Percentiles rank a stretch among this genome's conserved stretches.
phyloP scores from a whole-genome alignment of 2,329 filamentous ascomycete species.

The Alternaria triticimaculans region DNA sequence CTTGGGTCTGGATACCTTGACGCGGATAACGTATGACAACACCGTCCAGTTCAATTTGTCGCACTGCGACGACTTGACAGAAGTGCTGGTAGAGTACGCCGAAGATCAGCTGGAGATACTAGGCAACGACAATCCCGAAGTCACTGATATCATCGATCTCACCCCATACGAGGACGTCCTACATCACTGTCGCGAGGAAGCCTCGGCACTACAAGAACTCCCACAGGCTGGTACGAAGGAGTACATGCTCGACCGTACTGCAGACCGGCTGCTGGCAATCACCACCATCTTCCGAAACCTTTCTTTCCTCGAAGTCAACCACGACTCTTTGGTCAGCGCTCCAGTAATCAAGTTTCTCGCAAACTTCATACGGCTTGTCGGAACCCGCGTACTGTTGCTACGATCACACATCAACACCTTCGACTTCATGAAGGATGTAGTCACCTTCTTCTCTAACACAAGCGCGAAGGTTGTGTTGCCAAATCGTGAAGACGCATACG shows the following conservation, averaged over 20 bases:
- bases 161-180: slow-evolving; percentile 87
- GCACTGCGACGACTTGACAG: slow-evolving; percentile 77
- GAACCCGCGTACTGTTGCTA: slow-evolving; percentile 86
- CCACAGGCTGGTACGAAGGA: slow-evolving; percentile 76
- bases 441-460: slow-evolving; percentile 89
- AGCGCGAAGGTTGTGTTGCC: slow-evolving; percentile 81
- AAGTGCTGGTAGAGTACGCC: slow-evolving; percentile 86
- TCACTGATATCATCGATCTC: slow-evolving; percentile 85
- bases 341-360: slow-evolving; percentile 83
- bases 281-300: slow-evolving; percentile 92
- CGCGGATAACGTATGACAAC: slow-evolving; percentile 66
- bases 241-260: slow-evolving; percentile 84
- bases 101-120: slow-evolving; percentile 86
- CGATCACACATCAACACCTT: slow-evolving; percentile 83
- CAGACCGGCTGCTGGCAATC: slow-evolving; percentile 86
- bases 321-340: slow-evolving; percentile 74
- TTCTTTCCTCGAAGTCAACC: slow-evolving; percentile 84
- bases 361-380: slow-evolving; percentile 82
- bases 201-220: slow-evolving; percentile 73
- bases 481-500: slow-evolving; percentile 84
- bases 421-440: slow-evolving; percentile 96
- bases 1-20: slow-evolving; percentile 83
- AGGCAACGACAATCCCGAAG: slow-evolving; percentile 82
- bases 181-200: slow-evolving; percentile 77
- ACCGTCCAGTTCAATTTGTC: slow-evolving; percentile 42